phyloP scores from a whole-genome alignment of 495 filamentous ascomycete genomes.

The Hyaloscypha bicolor region DNA sequence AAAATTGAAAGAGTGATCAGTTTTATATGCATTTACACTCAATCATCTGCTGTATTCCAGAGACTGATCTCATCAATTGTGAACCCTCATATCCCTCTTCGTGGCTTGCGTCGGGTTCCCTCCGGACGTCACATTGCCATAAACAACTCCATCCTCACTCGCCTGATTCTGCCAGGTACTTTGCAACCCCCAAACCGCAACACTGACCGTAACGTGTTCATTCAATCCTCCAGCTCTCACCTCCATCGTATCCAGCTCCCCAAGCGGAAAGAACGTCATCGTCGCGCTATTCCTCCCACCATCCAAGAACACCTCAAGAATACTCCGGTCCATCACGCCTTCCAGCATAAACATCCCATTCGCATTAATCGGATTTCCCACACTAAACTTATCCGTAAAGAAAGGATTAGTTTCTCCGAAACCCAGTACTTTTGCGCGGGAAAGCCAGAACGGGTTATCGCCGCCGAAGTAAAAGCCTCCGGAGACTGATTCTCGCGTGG shows the following conservation, averaged over 20 bases:
- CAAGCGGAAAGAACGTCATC: conserved; percentile 46
- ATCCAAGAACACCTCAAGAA: conserved; percentile 53
- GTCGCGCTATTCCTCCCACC: conserved; percentile 46
- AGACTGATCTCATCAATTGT: no score
- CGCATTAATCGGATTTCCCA: conserved; percentile 38
- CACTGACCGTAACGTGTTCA: conserved; percentile 39
- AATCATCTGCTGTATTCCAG: no score
- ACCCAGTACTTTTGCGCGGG: conserved; percentile 43
- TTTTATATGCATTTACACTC: no score
- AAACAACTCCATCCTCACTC: conserved; percentile 28
- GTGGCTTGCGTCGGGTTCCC: conserved; percentile 24
- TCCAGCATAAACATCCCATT: conserved; percentile 37
- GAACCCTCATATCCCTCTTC: conserved; percentile 9
- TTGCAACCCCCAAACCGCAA: conserved; percentile 44
- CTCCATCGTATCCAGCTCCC: conserved; percentile 43
- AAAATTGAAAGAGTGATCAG: no score
- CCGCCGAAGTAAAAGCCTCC: conserved; percentile 50
- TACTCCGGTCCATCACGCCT: conserved; percentile 51
- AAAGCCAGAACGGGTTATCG: conserved; percentile 49
- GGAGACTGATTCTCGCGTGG: conserved; percentile 47
- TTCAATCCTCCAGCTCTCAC: conserved; percentile 42
- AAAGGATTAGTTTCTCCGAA: conserved; percentile 45
- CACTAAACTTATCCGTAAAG: conserved; percentile 52
- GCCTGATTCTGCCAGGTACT: conserved; percentile 42
- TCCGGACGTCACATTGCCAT: conserved; percentile 22